phyloP scores from a whole-genome alignment of 2,329 filamentous ascomycete species.

The Chaetomium strumarium region DNA sequence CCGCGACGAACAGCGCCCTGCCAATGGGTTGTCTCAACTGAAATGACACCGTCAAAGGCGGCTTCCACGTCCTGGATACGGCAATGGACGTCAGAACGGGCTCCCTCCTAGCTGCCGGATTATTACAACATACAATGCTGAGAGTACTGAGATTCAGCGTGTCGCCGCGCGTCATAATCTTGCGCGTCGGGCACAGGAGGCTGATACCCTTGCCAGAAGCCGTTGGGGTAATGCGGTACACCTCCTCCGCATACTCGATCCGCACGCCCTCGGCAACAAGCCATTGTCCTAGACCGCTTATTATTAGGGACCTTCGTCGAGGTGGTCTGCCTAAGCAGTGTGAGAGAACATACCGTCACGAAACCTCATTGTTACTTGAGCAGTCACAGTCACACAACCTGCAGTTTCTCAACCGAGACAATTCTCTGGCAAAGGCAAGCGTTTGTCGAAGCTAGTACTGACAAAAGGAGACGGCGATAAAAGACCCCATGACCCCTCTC shows the following conservation, averaged over 20 bases:
- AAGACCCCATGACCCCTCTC: too few species aligned
- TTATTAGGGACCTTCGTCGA: not conserved
- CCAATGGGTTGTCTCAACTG: conserved; percentile 54
- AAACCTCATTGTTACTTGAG: conserved; percentile 45
- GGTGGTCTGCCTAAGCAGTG: not conserved
- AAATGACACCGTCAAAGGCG: conserved; percentile 53
- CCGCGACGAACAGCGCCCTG: conserved; percentile 45
- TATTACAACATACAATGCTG: conserved; percentile 37
- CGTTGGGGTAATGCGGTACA: conserved; percentile 46
- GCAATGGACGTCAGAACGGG: not conserved
- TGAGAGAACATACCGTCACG: conserved; percentile 52
- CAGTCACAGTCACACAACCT: too few species aligned
- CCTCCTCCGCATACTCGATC: conserved; percentile 61
- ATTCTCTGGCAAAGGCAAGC: too few species aligned
- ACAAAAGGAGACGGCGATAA: too few species aligned
- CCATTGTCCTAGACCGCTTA: conserved; percentile 37
- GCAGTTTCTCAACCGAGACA: too few species aligned
- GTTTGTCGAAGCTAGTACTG: too few species aligned
- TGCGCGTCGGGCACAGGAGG: conserved; percentile 52
- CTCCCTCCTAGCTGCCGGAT: not conserved
- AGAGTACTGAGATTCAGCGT: conserved; percentile 51
- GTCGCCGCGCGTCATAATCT: conserved; percentile 49
- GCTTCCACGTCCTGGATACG: conserved; percentile 45
- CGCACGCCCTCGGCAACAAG: conserved; percentile 53
- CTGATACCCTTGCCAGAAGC: conserved; percentile 41